phyloP scores from a whole-genome alignment of 495 filamentous ascomycete genomes.

The Oleoguttula mirabilis region DNA sequence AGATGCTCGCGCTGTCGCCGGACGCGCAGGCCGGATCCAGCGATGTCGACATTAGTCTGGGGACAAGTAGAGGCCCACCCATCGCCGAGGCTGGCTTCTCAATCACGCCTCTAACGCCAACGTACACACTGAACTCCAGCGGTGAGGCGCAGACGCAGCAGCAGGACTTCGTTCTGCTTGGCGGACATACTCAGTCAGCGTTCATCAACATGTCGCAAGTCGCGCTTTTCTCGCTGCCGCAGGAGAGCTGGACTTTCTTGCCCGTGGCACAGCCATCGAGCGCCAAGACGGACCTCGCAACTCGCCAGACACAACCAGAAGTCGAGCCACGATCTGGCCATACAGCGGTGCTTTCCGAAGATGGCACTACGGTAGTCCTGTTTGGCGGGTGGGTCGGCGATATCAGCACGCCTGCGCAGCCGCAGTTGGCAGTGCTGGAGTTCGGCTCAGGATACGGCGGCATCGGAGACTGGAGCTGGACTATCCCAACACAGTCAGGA shows the following conservation, averaged over 20 bases:
- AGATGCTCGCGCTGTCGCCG: slow-evolving; percentile 51
- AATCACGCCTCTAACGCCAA: slow-evolving; percentile 56
- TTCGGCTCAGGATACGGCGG: slow-evolving; percentile 60
- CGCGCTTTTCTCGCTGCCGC: slow-evolving; percentile 74
- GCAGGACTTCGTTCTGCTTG: slow-evolving; percentile 67
- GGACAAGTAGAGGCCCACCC: slow-evolving; percentile 44
- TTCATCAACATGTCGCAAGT: slow-evolving; percentile 91
- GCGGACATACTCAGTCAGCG: slow-evolving; percentile 69
- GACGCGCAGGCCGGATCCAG: slow-evolving; percentile 17
- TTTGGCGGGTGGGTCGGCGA: slow-evolving; percentile 90
- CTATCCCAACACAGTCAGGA: slow-evolving; percentile 39
- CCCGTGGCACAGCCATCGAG: slow-evolving; percentile 40
- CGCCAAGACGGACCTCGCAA: slow-evolving; percentile 37
- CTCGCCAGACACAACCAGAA: slow-evolving; percentile 25
- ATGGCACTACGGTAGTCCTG: slow-evolving; percentile 61
- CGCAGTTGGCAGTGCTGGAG: slow-evolving; percentile 65
- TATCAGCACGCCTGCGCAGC: slow-evolving; percentile 55
- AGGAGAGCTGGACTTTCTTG: slow-evolving; percentile 75
- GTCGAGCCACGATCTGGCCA: slow-evolving; percentile 80
- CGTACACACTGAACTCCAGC: slow-evolving; percentile 41
- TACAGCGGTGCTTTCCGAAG: slow-evolving; percentile 62
- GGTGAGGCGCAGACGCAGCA: slow-evolving; percentile 40
- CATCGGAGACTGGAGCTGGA: slow-evolving; percentile 59
- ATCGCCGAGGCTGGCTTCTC: slow-evolving; percentile 81
- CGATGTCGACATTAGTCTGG: slow-evolving; percentile 32